A percentile compares a stretch with the other conserved stretches of the same genome.
phyloP scores from a whole-genome alignment of 2,329 filamentous ascomycete species.

The Ceratocystis diversiconidia region DNA sequence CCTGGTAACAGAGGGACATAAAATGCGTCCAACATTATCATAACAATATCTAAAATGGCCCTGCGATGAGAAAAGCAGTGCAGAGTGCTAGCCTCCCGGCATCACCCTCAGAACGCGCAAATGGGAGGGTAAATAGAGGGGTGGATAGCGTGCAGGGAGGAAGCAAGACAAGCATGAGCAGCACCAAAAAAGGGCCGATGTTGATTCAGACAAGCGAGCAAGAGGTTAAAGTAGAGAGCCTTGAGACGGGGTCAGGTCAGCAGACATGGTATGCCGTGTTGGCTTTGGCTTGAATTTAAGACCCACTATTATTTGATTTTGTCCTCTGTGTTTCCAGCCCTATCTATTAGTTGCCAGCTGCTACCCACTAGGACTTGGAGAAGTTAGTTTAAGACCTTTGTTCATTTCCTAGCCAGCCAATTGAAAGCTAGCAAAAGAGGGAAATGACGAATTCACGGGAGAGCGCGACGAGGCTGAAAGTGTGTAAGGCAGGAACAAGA shows the following conservation, averaged over 20 bases:
- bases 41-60: background rate
- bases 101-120: background rate
- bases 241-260: background rate
- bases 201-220: slow-evolving; percentile 3
- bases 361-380: background rate
- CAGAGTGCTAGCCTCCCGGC: background rate
- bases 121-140: background rate
- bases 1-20: background rate
- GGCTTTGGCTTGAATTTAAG: background rate
- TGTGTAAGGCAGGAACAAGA: background rate
- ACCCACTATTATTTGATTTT: background rate
- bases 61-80: background rate
- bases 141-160: background rate
- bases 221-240: background rate
- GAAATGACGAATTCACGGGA: background rate
- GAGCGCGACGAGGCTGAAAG: background rate
- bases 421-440: background rate
- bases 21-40: background rate
- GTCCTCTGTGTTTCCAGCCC: background rate
- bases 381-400: background rate
- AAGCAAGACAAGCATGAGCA: slow-evolving; percentile 2
- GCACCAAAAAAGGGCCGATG: slow-evolving; percentile 3
- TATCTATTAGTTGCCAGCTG: background rate
- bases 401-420: background rate
- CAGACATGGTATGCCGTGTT: background rate